Base-by-base conservation (phyloP, 768 basidiomycete genomes). In the Naganishia vaughanmartiniae region DNA sequence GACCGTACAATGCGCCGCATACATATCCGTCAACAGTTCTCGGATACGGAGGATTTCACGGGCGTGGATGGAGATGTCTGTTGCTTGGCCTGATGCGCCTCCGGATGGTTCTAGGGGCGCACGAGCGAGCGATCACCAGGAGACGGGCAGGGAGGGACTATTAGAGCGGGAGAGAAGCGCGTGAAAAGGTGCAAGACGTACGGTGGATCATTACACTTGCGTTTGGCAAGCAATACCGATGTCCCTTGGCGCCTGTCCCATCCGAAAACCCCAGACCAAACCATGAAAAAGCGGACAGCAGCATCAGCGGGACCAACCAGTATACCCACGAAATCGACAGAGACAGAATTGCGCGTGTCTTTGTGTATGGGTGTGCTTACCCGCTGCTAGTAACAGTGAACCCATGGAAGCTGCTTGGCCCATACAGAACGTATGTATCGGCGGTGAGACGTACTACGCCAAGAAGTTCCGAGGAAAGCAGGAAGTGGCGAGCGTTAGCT, bases 181-280 rank as follows among this genome's bases (percentile, higher is more conserved):
- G 21, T n/a, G 4, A 31, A 34, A 3, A 2, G 14, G 51, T 21
- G 54, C 54, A 30, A 15, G 42, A 80, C 87, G 77, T 79, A 95
- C 94, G 95, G 81, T 98, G 95, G 67, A 98, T 97, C 95, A 98
- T 98, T 77, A 98, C 92, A 78, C 90, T 92, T 24, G 93, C 89
- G 79, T 97, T 91, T 15, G 93, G 92, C 70, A 98, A 85, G 75
- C 90, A 90, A 79, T 93, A 93, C 34, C 95, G 86, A 80, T 94
- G 92, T 42, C 94, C 94, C 74, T 85, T 88, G 83, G 90, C 92
- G 42, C 93, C 86, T 42, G 42, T n/a, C n/a, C n/a, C n/a, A n/a
- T n/a, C n/a, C n/a, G n/a, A n/a, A n/a, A n/a, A n/a, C n/a, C n/a
- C n/a, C n/a, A n/a, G n/a, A n/a, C n/a, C n/a, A n/a, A n/a, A n/a